Base-by-base conservation (phyloP, 257 asterid genomes). In the Scutellaria minor region DNA sequence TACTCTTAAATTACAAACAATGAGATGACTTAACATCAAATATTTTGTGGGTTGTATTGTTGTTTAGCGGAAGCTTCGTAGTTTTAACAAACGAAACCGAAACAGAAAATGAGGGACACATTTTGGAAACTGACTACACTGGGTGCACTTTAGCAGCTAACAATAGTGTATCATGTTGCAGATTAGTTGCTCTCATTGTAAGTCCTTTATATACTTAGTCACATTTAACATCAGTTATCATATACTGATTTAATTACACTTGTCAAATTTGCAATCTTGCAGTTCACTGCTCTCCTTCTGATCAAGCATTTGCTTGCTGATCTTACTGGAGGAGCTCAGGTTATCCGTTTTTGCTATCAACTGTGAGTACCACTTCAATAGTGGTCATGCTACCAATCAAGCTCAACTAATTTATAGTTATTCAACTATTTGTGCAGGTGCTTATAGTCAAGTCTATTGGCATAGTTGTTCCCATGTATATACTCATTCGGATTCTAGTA, bases 381-480 rank as follows among this genome's bases (percentile, higher is more conserved):
- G 6, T 31, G 0, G 15, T 22, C 8, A 42, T 9, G 6, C 10
- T 9, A 52, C 59, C 56, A 46, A 12, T 20, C 11, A 53, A 2
- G 0, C 13, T 9, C 2, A 8, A 40, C 42, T 12, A 47, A 11
- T 47, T 47, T 3, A 5, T 15, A 52, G 15, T 20, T 24, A 6
- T 18, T 40, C 14, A 14, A 7, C 42, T 66, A 7, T 13, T 10
- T 6, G 11, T 66, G 81, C 94, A 92, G 98, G 72, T 92, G 64
- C 64, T 88, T 11, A 56, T 82, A 7, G 78, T 82, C 13, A 81
- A 83, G 78, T 83, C 90, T 14, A 80, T 78, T 18, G 96, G 96
- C 3, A 80, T 90, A 62, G 65, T 92, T 39, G 79, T 90, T 9
- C 98, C 98, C n/a, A 87, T 90, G 94, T 90, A 81, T 79, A 48